phyloP scores from a whole-genome alignment of 2,329 filamentous ascomycete species.

The Talaromyces sp. region DNA sequence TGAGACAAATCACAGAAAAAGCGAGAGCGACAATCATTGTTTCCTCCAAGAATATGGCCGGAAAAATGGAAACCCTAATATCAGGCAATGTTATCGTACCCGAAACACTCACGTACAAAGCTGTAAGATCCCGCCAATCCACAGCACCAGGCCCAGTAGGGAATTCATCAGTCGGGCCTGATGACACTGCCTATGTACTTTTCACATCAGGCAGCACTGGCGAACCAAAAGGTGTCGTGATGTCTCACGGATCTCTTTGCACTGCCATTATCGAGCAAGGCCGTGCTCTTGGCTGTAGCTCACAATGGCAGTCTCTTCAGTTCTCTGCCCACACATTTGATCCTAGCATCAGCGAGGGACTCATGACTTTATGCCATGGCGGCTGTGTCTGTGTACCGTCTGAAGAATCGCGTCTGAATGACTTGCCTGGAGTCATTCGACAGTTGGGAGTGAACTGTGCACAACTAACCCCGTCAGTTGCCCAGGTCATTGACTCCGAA shows the following conservation, averaged over 20 bases:
- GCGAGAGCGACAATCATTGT: too few relatives aligned
- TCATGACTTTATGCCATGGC: conserved; percentile 40
- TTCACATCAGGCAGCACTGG: conserved; percentile 58
- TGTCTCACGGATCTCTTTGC: conserved; percentile 27
- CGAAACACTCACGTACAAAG: too few relatives aligned
- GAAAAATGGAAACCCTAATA: background rate
- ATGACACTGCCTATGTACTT: conserved; percentile 54
- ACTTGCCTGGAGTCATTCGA: conserved; percentile 47
- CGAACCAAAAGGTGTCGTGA: conserved; percentile 54
- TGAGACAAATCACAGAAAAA: background rate
- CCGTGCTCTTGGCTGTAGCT: background rate
- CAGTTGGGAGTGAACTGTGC: conserved; percentile 51
- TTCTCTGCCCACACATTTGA: conserved; percentile 20
- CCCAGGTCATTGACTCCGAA: conserved; percentile 39
- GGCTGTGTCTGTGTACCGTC: conserved; percentile 50
- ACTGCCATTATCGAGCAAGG: background rate
- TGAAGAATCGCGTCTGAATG: conserved; percentile 46
- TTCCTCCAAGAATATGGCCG: too few relatives aligned
- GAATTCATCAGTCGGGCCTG: too few relatives aligned
- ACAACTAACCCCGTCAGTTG: conserved; percentile 46
- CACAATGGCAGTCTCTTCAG: conserved; percentile 30
- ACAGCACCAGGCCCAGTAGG: too few relatives aligned
- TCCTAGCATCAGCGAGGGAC: conserved; percentile 30
- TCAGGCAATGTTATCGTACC: too few relatives aligned
- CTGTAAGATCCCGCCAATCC: too few relatives aligned